Evolutionary conservation across 495 filamentous ascomycete genomes (phyloP).

Genomic region (Penicillium robsamsonii): DNA sequence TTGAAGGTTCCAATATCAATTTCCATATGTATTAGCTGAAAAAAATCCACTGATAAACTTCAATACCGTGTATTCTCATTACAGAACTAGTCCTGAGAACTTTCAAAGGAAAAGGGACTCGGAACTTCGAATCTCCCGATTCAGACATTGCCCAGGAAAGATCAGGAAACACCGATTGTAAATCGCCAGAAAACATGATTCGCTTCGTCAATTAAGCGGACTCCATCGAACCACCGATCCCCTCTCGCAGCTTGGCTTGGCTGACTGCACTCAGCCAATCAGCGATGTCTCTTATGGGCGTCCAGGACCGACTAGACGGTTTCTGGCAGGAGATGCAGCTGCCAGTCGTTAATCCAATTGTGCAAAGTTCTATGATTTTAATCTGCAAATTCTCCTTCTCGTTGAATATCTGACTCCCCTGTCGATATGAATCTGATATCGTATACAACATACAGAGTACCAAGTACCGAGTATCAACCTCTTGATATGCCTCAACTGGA

Average conservation of each 20-base stretch:
- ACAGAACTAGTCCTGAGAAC: not conserved
- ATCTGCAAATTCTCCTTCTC: not conserved
- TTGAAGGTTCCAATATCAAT: not conserved
- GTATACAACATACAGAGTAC: too few relatives aligned
- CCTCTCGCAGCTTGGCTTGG: conserved; percentile 8
- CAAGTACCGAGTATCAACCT: too few relatives aligned
- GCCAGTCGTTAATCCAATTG: not conserved
- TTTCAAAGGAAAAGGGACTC: not conserved
- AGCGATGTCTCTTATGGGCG: not conserved
- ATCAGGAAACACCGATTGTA: not conserved
- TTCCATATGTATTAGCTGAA: not conserved
- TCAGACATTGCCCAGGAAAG: not conserved
- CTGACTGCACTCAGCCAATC: not conserved
- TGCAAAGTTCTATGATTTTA: not conserved
- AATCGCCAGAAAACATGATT: conserved; percentile 3
- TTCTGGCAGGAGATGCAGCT: conserved; percentile 5
- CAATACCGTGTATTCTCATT: conserved; percentile 7
- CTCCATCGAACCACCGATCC: conserved; percentile 7
- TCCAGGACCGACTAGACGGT: conserved; percentile 1
- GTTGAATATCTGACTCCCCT: not conserved
- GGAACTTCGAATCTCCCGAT: not conserved
- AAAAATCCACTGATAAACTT: not conserved
- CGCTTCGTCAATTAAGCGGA: not conserved
- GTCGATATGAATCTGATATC: too few relatives aligned
- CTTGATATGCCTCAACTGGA: too few relatives aligned